These are phyloP conservation scores for Chrysoporthe deuterocubensis DNA, from an alignment of 2,329 filamentous ascomycete species.

Conservation along the genomic window DNA sequence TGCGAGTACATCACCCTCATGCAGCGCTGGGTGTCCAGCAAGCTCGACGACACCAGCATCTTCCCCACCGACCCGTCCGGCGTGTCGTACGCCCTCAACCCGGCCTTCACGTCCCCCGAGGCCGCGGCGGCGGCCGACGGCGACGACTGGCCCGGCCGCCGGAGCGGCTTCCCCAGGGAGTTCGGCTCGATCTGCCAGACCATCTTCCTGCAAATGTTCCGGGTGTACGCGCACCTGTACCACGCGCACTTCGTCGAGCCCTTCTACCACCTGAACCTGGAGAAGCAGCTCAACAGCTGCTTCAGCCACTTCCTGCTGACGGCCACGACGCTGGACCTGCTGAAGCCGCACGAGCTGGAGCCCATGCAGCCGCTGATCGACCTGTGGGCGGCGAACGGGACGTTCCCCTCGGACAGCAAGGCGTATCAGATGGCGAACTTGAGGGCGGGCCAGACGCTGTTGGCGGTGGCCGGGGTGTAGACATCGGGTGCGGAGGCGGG, in stretches of 20 bases:
- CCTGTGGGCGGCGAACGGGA: conserved; percentile 76
- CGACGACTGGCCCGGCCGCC: conserved; percentile 74
- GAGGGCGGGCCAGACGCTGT: conserved; percentile 48
- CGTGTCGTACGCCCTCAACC: conserved; percentile 57
- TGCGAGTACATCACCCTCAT: conserved; percentile 83
- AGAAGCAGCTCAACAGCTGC: conserved; percentile 72
- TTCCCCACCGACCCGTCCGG: conserved; percentile 75
- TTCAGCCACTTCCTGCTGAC: conserved; percentile 74
- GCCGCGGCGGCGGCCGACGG: conserved; percentile 46
- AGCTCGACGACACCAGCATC: conserved; percentile 76
- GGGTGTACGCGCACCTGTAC: conserved; percentile 87
- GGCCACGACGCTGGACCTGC: conserved; percentile 68
- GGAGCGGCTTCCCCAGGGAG: conserved; percentile 77
- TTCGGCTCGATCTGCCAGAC: conserved; percentile 80
- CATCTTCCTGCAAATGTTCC: conserved; percentile 88
- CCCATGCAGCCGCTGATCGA: conserved; percentile 84
- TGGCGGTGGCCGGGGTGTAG: conserved; percentile 36
- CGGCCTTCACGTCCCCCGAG: conserved; percentile 51
- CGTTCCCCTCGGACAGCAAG: conserved; percentile 68
- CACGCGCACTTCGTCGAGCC: conserved; percentile 80
- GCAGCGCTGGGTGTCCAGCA: conserved; percentile 84
- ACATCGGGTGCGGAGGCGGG: background rate
- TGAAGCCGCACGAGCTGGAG: conserved; percentile 78
- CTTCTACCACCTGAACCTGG: conserved; percentile 71
- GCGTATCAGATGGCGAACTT: conserved; percentile 56